Evolutionary conservation across 2,329 filamentous ascomycete genomes (phyloP).

Genomic region (Huntiella bhutanensis): DNA sequence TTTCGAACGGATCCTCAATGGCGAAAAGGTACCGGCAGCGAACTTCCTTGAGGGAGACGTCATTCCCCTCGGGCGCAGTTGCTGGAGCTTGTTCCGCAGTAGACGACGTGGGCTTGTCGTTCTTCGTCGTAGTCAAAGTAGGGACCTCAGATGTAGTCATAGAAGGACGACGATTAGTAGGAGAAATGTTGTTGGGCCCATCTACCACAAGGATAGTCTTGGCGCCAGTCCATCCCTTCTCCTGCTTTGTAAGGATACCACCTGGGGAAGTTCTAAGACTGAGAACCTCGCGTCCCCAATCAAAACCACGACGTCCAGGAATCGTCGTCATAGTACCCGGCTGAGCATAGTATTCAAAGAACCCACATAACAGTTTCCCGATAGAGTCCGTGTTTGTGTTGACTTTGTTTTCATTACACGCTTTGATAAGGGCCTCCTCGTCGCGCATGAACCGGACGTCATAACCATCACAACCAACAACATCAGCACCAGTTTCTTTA

Average conservation of each 20-base stretch:
- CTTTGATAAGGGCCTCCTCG: conserved; percentile 45
- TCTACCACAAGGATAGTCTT: conserved; percentile 34
- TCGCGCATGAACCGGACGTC: conserved; percentile 64
- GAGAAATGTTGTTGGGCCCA: background rate
- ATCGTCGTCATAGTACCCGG: conserved; percentile 32
- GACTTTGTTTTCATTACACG: conserved; percentile 38
- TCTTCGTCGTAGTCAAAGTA: conserved; percentile 4
- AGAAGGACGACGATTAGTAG: background rate
- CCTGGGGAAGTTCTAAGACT: conserved; percentile 49
- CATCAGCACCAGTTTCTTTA: conserved; percentile 20
- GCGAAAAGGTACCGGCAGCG: conserved; percentile 69
- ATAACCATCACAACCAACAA: conserved; percentile 38
- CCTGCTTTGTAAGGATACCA: conserved; percentile 52
- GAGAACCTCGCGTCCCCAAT: conserved; percentile 64
- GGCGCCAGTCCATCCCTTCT: conserved; percentile 75
- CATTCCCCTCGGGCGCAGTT: background rate
- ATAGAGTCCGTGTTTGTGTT: conserved; percentile 51
- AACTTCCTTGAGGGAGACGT: conserved; percentile 42
- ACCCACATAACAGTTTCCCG: conserved; percentile 56
- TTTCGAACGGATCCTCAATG: conserved; percentile 82
- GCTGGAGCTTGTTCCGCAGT: conserved; percentile 1
- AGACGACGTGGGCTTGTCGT: conserved; percentile 10
- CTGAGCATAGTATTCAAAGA: conserved; percentile 74
- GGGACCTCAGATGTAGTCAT: background rate
- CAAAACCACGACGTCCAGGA: conserved; percentile 38